Evolutionary conservation across 148 eudicot genomes (phyloP).

Genomic region (Polygonum maritimum): DNA sequence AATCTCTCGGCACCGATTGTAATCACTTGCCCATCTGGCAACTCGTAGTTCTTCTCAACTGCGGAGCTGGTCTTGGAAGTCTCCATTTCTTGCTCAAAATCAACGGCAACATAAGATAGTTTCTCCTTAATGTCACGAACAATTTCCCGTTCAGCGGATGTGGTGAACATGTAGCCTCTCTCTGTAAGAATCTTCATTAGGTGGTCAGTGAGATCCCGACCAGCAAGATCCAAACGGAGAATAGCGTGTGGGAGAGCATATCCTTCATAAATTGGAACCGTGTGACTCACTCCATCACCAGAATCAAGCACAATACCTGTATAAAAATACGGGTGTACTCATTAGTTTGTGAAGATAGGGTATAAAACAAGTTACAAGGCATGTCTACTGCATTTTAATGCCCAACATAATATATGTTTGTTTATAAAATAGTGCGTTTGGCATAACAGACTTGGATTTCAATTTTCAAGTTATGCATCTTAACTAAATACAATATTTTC

Average conservation of each 20-base stretch:
- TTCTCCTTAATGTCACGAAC: slow-evolving; percentile 46
- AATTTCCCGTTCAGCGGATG: slow-evolving; percentile 7
- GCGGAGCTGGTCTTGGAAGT: slow-evolving; percentile 54
- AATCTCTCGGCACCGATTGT: slow-evolving; percentile 60
- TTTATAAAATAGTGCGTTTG: too few species aligned
- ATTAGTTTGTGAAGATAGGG: not conserved
- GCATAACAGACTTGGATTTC: too few species aligned
- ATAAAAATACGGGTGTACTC: not conserved
- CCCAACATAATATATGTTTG: too few species aligned
- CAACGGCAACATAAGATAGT: slow-evolving; percentile 42
- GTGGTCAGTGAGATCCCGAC: slow-evolving; percentile 11
- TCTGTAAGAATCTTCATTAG: slow-evolving; percentile 5
- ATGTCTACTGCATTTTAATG: too few species aligned
- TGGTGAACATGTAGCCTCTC: slow-evolving; percentile 8
- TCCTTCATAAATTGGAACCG: slow-evolving; percentile 8
- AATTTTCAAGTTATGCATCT: too few species aligned
- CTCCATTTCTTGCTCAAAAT: slow-evolving; percentile 51
- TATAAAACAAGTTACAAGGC: not conserved
- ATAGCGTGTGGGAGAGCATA: slow-evolving; percentile 8
- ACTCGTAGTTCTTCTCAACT: slow-evolving; percentile 53
- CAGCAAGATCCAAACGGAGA: slow-evolving; percentile 11
- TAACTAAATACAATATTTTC: too few species aligned
- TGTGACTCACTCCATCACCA: slow-evolving; percentile 13
- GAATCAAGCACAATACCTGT: slow-evolving; percentile 11
- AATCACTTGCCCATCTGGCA: slow-evolving; percentile 31